Evolutionary conservation across 1,284 basidiomycete species (phyloP).

Genomic region (Ceratobasidium sp.): DNA sequence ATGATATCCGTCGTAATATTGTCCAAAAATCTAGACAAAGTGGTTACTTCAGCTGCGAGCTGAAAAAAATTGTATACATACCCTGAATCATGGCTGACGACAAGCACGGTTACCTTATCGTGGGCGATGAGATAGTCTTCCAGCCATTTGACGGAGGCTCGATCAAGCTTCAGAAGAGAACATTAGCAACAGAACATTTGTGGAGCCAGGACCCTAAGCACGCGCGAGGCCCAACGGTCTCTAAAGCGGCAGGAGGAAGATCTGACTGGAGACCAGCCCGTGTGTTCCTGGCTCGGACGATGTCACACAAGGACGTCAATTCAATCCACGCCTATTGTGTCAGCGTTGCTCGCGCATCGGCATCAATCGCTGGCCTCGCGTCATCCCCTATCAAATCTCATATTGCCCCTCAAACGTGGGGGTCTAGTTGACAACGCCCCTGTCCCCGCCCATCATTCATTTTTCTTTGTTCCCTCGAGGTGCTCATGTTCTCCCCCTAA

Average conservation of each 20-base stretch:
- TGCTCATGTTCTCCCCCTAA: background rate
- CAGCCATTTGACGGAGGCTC: constrained; percentile 92
- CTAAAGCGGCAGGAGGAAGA: background rate
- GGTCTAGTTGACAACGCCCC: background rate
- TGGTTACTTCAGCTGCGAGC: constrained; percentile 12
- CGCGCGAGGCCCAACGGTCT: background rate
- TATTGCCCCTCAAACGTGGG: too few relatives aligned
- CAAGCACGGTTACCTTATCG: constrained; percentile 89
- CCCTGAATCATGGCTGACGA: constrained; percentile 98
- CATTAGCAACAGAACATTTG: constrained; percentile 41
- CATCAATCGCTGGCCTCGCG: background rate
- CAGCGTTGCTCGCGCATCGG: too few relatives aligned
- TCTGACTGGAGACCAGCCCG: background rate
- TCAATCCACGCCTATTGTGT: constrained; percentile 7
- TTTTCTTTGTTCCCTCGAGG: background rate
- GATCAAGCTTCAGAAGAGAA: constrained; percentile 77
- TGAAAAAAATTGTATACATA: constrained; percentile 59
- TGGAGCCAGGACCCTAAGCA: background rate
- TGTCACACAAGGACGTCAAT: constrained; percentile 50
- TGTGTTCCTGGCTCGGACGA: background rate
- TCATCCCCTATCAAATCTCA: background rate
- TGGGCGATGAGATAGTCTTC: constrained; percentile 90
- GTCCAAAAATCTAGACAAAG: constrained; percentile 83
- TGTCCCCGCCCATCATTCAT: background rate
- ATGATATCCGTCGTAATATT: constrained; percentile 98